These are phyloP conservation scores for Amyloporia xantha DNA, from an alignment of 768 basidiomycete genomes.

Conservation along the genomic window DNA sequence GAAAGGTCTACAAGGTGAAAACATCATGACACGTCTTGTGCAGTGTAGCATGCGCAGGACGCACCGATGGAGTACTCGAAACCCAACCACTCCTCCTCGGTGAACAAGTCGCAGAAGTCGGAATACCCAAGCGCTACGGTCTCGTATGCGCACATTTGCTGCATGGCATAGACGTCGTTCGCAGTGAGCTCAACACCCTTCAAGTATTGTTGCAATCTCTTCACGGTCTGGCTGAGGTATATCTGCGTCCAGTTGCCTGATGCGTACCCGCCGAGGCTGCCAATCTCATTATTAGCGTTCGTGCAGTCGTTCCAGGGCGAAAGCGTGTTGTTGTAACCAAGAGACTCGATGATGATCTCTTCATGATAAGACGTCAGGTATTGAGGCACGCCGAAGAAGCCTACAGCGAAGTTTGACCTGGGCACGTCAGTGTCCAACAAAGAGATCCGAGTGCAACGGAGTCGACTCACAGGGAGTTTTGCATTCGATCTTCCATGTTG, in stretches of 20 bases:
- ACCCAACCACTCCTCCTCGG: slow-evolving; percentile 44
- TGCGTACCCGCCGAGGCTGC: slow-evolving; percentile 17
- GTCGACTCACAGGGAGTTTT: slow-evolving; percentile 24
- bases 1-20: slow-evolving; percentile 10
- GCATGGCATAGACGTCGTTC: slow-evolving; percentile 29
- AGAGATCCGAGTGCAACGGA: background rate
- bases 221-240: slow-evolving; percentile 33
- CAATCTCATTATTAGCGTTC: slow-evolving; percentile 22
- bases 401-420: slow-evolving; percentile 42
- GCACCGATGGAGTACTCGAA: slow-evolving; percentile 36
- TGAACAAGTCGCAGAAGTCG: slow-evolving; percentile 44
- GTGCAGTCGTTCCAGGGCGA: slow-evolving; percentile 32
- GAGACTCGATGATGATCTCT: slow-evolving; percentile 38
- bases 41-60: slow-evolving; percentile 1
- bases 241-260: slow-evolving; percentile 30
- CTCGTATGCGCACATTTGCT: slow-evolving; percentile 36
- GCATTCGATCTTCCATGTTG: slow-evolving; percentile 23
- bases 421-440: slow-evolving; percentile 5
- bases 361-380: slow-evolving; percentile 38
- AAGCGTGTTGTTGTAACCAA: slow-evolving; percentile 42
- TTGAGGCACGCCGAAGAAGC: slow-evolving; percentile 40
- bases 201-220: slow-evolving; percentile 28
- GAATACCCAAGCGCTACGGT: slow-evolving; percentile 45
- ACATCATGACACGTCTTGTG: slow-evolving; percentile 21
- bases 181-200: slow-evolving; percentile 26